Conservation (phyloP, 2,329 filamentous ascomycete genomes). For the Dactylellina leptospora region DNA sequence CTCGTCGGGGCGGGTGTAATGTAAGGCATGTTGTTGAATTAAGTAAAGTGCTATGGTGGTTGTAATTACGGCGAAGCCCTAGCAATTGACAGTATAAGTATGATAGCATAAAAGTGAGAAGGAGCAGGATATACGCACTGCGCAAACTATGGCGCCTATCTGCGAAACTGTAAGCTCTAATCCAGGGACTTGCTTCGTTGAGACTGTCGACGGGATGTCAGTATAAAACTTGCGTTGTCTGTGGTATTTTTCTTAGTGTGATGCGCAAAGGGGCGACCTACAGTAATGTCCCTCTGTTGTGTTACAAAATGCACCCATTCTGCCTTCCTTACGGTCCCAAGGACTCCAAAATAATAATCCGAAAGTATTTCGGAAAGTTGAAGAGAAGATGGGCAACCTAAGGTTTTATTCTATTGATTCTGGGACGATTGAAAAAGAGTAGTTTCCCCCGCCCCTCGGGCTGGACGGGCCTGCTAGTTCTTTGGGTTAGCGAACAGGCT, state of each 20-base stretch:
- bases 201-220: slow-evolving; percentile 10
- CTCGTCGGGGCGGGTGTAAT: slow-evolving; percentile 70
- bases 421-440: too few relatives aligned
- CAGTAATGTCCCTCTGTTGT: slow-evolving; percentile 40
- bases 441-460: slow-evolving; percentile 18
- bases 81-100: background rate
- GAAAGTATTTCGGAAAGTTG: slow-evolving; percentile 19
- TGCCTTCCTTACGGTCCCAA: slow-evolving; percentile 18
- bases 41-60: slow-evolving; percentile 67
- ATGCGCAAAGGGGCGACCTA: slow-evolving; percentile 18
- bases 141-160: slow-evolving; percentile 43
- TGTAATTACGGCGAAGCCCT: slow-evolving; percentile 65
- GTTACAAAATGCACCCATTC: slow-evolving; percentile 44
- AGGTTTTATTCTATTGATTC: slow-evolving; percentile 32
- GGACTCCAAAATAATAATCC: background rate
- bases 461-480: background rate
- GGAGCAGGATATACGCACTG: slow-evolving; percentile 17
- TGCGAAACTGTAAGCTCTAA: slow-evolving; percentile 24
- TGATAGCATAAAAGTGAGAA: background rate
- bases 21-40: slow-evolving; percentile 68
- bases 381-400: slow-evolving; percentile 22
- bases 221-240: slow-evolving; percentile 28
- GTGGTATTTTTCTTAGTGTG: slow-evolving; percentile 29
- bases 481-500: too few relatives aligned
- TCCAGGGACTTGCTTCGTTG: slow-evolving; percentile 23